phyloP scores from a whole-genome alignment of 495 filamentous ascomycete genomes.

The Xylaria longipes region DNA sequence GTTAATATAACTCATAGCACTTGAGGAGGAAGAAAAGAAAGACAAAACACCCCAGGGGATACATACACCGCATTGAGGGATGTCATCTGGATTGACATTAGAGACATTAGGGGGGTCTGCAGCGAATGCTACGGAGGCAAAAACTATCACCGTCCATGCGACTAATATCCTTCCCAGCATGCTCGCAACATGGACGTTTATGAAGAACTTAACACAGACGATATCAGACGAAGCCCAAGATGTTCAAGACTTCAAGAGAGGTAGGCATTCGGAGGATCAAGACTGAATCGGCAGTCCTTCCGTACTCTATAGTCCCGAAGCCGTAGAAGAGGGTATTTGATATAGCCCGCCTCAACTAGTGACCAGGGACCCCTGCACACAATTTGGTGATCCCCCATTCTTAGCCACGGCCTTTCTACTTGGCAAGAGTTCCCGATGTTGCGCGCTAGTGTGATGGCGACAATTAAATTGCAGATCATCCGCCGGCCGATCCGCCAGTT shows the following conservation, averaged over 20 bases:
- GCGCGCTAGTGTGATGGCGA: background rate
- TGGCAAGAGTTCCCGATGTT: background rate
- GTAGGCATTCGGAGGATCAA: background rate
- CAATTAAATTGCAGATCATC: background rate
- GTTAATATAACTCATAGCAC: slow-evolving; percentile 4
- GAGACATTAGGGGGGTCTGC: background rate
- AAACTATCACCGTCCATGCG: background rate
- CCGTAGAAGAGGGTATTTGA: background rate
- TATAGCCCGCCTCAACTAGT: background rate
- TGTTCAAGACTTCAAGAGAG: background rate
- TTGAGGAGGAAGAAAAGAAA: too few species aligned
- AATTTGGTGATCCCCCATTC: slow-evolving; percentile 7
- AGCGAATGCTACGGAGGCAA: slow-evolving; percentile 17
- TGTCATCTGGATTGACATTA: background rate
- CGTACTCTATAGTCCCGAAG: background rate
- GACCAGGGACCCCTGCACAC: background rate
- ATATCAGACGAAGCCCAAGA: background rate
- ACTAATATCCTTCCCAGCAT: slow-evolving; percentile 6
- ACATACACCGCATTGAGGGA: slow-evolving; percentile 22
- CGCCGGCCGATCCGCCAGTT: background rate
- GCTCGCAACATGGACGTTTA: background rate
- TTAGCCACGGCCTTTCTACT: background rate
- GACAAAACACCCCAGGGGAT: background rate
- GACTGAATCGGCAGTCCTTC: background rate
- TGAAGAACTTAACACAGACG: background rate